Evolutionary conservation across 225 moss, liverwort and hornwort genomes (phyloP).

Genomic region (Marchantia paleacea): DNA sequence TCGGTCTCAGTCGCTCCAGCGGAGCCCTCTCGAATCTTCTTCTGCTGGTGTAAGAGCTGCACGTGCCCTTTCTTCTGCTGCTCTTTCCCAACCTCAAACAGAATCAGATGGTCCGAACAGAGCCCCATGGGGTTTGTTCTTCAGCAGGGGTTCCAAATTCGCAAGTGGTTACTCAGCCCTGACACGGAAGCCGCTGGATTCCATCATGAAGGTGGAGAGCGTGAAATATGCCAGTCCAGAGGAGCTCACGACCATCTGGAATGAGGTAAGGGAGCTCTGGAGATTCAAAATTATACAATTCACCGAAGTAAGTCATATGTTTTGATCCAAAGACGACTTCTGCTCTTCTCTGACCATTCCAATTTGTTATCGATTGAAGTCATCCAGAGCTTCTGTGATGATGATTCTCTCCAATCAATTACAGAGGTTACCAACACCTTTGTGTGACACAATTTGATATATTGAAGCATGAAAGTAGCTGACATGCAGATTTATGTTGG

Average conservation of each 20-base stretch:
- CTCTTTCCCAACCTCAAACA: neutral
- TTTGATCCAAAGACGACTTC: too few species aligned
- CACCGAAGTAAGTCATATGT: too few species aligned
- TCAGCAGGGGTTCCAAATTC: slow-evolving; percentile 55
- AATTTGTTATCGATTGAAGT: too few species aligned
- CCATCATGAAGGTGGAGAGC: slow-evolving; percentile 82
- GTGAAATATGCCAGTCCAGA: slow-evolving; percentile 65
- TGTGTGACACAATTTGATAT: too few species aligned
- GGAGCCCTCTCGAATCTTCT: neutral
- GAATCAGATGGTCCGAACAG: neutral
- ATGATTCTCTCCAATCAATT: too few species aligned
- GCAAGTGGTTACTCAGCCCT: slow-evolving; percentile 91
- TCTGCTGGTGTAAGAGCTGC: neutral
- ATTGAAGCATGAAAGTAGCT: too few species aligned
- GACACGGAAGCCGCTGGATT: slow-evolving; percentile 80
- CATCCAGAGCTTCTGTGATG: too few species aligned
- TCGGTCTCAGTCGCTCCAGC: neutral
- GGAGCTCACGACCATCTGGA: slow-evolving; percentile 81
- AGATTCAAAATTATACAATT: too few species aligned
- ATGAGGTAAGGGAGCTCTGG: slow-evolving; percentile 50
- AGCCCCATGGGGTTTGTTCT: slow-evolving; percentile 6
- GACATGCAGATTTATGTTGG: too few species aligned
- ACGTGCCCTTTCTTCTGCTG: slow-evolving; percentile 2
- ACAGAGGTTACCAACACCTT: too few species aligned
- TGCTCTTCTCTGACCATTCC: too few species aligned